These are phyloP conservation scores for Sugiyamaella lignohabitans DNA, from an alignment of 805 yeast genomes.

Conservation along the genomic window DNA sequence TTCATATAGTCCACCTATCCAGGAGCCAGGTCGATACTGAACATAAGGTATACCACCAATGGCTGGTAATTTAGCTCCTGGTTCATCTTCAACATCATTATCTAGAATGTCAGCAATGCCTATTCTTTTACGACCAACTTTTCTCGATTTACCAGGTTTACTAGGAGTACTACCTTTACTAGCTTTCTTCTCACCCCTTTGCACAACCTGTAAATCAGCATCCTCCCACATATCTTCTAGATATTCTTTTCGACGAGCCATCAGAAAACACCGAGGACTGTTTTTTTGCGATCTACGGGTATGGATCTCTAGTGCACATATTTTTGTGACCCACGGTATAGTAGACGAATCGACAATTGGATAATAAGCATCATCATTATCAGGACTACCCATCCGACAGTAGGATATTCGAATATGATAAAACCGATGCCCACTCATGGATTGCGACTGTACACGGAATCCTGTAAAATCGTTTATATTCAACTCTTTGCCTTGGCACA, in stretches of 20 bases:
- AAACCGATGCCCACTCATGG: slow-evolving; percentile 7
- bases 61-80: not conserved
- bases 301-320: slow-evolving; percentile 13
- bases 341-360: slow-evolving; percentile 9
- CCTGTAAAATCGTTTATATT: slow-evolving; percentile 19
- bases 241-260: slow-evolving; percentile 16
- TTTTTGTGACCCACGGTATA: slow-evolving; percentile 18
- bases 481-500: not conserved
- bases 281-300: not conserved
- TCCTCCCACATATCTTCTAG: not conserved
- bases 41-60: not conserved
- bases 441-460: slow-evolving; percentile 20
- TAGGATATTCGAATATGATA: slow-evolving; percentile 17
- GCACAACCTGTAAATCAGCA: not conserved
- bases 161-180: no score
- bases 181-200: no score
- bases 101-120: no score
- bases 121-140: not conserved
- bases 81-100: no score
- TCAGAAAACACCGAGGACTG: slow-evolving; percentile 16
- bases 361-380: slow-evolving; percentile 15
- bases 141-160: not conserved
- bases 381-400: slow-evolving; percentile 10
- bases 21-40: slow-evolving; percentile 12
- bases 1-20: slow-evolving; percentile 23